phyloP scores from a whole-genome alignment of 1,139 yeast species.

The Pneumocystis jirovecii region DNA sequence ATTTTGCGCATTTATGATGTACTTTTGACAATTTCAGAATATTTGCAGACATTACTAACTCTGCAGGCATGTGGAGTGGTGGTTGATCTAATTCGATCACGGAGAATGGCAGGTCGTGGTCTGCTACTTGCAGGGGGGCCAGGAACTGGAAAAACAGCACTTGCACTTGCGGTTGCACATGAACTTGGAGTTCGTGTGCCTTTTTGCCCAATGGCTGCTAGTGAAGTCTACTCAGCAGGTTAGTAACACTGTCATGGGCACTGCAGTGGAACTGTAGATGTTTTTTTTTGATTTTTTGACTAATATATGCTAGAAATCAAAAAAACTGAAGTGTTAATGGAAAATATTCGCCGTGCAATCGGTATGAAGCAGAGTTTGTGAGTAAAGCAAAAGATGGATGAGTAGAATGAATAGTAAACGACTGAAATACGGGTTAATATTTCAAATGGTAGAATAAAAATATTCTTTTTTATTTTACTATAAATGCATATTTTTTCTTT shows the following conservation, averaged over 20 bases:
- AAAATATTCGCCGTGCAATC: slow-evolving; percentile 89
- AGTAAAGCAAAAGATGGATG: neutral
- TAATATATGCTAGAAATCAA: slow-evolving; percentile 46
- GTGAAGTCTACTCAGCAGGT: slow-evolving; percentile 74
- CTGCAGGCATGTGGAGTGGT: slow-evolving; percentile 72
- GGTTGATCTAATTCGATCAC: slow-evolving; percentile 84
- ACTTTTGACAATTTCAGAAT: neutral
- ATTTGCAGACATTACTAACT: neutral
- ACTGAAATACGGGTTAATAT: neutral
- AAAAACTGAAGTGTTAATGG: slow-evolving; percentile 95
- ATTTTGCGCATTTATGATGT: no score
- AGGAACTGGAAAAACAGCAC: slow-evolving; percentile 4
- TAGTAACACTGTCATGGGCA: neutral
- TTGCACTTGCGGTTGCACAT: slow-evolving; percentile 80
- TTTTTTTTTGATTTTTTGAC: neutral
- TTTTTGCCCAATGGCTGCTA: slow-evolving; percentile 92
- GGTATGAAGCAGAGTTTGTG: slow-evolving; percentile 21
- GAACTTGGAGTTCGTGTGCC: slow-evolving; percentile 98
- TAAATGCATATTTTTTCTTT: no score
- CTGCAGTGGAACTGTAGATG: neutral
- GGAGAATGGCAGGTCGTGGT: slow-evolving; percentile 94
- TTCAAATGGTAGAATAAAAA: neutral
- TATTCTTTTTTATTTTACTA: no score
- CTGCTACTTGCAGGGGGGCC: slow-evolving; percentile 47
- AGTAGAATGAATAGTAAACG: no score